Percentiles rank a stretch among this genome's conserved stretches.
phyloP scores from a whole-genome alignment of 768 basidiomycete species.

The Tephrocybe sp. region DNA sequence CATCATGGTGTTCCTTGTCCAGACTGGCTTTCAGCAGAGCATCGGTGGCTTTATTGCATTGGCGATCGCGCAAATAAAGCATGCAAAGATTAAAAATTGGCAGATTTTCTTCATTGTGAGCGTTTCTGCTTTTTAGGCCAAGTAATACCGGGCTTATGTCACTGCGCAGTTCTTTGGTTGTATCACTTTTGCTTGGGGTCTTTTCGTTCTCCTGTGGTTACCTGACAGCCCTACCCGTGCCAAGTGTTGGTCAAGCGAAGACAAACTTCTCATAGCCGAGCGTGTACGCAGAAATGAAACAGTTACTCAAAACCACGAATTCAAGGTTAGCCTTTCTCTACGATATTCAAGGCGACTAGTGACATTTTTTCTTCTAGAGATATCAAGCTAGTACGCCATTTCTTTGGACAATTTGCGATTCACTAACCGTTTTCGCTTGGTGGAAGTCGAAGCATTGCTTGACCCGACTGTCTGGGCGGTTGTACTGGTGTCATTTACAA shows the following conservation, averaged over 20 bases:
- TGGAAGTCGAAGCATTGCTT: slow-evolving; percentile 39
- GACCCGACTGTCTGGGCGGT: slow-evolving; percentile 50
- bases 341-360: neutral
- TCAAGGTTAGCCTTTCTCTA: slow-evolving; percentile 32
- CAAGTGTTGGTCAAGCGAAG: slow-evolving; percentile 46
- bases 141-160: neutral
- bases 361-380: slow-evolving; percentile 10
- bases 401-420: neutral
- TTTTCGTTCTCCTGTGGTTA: slow-evolving; percentile 49
- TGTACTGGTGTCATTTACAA: slow-evolving; percentile 44
- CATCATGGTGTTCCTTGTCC: slow-evolving; percentile 45
- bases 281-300: slow-evolving; percentile 52
- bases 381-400: slow-evolving; percentile 31
- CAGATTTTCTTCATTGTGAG: slow-evolving; percentile 44
- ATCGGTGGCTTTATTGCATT: slow-evolving; percentile 51
- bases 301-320: slow-evolving; percentile 50
- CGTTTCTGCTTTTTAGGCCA: neutral
- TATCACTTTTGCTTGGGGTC: slow-evolving; percentile 46
- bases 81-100: slow-evolving; percentile 47
- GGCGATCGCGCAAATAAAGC: slow-evolving; percentile 45
- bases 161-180: slow-evolving; percentile 39
- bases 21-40: slow-evolving; percentile 47
- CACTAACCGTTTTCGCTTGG: neutral
- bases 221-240: slow-evolving; percentile 50
- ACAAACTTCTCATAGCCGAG: slow-evolving; percentile 48